These are phyloP conservation scores for Globisporangium spiculum DNA, from an alignment of 352 stramenopile species.

Conservation along the genomic window DNA sequence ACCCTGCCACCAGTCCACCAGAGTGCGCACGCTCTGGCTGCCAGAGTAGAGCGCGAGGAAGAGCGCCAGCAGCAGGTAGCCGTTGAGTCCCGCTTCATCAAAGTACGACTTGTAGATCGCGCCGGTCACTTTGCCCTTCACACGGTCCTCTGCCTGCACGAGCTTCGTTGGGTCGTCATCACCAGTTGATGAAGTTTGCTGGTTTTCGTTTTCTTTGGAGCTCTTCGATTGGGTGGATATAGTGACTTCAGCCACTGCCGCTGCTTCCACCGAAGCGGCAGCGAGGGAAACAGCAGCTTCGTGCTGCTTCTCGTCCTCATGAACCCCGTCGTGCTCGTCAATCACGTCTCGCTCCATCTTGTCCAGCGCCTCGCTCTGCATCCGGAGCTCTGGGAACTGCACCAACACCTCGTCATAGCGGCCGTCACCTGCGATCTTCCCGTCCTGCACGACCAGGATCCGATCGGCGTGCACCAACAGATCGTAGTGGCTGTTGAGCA, in stretches of 20 bases:
- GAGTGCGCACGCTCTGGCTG: constrained; percentile 17
- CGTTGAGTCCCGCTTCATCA: constrained; percentile 30
- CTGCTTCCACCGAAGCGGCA: neutral
- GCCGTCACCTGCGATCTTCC: constrained; percentile 77
- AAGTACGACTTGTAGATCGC: constrained; percentile 38
- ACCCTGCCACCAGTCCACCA: constrained; percentile 37
- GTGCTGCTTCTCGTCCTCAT: neutral
- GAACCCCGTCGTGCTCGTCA: constrained; percentile 3
- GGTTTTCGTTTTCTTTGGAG: neutral
- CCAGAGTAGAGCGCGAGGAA: neutral
- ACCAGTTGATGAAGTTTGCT: neutral
- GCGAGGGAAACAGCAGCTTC: neutral
- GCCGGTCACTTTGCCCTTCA: constrained; percentile 27
- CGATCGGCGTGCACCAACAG: constrained; percentile 56
- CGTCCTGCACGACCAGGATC: constrained; percentile 69
- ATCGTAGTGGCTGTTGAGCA: constrained; percentile 93
- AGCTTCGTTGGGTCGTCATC: constrained; percentile 12
- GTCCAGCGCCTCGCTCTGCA: constrained; percentile 11
- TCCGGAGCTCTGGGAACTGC: constrained; percentile 27
- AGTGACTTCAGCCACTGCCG: neutral
- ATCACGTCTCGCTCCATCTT: constrained; percentile 7
- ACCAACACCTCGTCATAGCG: constrained; percentile 59
- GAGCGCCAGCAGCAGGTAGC: constrained; percentile 3
- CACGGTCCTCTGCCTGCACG: constrained; percentile 32
- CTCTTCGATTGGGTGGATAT: neutral